Conservation (phyloP, 768 basidiomycete genomes). For the Boletellus ananas region DNA sequence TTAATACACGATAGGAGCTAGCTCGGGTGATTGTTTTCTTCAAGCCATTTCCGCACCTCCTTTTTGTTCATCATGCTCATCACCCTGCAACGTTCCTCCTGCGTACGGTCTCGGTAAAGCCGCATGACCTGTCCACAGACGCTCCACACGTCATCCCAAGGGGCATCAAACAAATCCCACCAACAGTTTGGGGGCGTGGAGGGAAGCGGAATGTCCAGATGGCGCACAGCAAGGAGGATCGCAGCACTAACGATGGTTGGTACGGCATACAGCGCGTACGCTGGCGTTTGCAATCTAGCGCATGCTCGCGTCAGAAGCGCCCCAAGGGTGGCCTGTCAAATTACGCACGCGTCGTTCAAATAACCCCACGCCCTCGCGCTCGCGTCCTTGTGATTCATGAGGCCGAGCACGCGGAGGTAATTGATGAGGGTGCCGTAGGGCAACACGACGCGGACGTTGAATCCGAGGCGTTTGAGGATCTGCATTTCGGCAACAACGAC, state of each 20-base stretch:
- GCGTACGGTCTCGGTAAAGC: slow-evolving; percentile 58
- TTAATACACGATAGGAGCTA: background rate
- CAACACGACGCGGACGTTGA: slow-evolving; percentile 89
- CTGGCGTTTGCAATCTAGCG: slow-evolving; percentile 83
- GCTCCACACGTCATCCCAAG: slow-evolving; percentile 84
- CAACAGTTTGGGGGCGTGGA: slow-evolving; percentile 69
- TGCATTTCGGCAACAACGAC: slow-evolving; percentile 97
- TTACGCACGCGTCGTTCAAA: slow-evolving; percentile 90
- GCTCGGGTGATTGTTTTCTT: slow-evolving; percentile 38
- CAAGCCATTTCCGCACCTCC: slow-evolving; percentile 80
- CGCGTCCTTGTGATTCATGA: slow-evolving; percentile 66
- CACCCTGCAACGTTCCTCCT: slow-evolving; percentile 44
- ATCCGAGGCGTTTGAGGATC: slow-evolving; percentile 90
- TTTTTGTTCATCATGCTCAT: slow-evolving; percentile 66
- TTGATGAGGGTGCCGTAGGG: slow-evolving; percentile 95
- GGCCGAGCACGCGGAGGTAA: slow-evolving; percentile 86
- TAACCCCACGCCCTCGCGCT: slow-evolving; percentile 89
- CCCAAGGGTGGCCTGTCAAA: background rate
- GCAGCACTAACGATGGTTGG: slow-evolving; percentile 88
- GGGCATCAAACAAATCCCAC: slow-evolving; percentile 94
- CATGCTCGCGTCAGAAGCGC: background rate
- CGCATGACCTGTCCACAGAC: slow-evolving; percentile 84
- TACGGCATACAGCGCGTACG: slow-evolving; percentile 85
- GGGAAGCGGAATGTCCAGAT: slow-evolving; percentile 71
- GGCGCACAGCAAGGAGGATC: slow-evolving; percentile 76